phyloP scores from a whole-genome alignment of 768 basidiomycete species.

The Rhodotorula toruloides region DNA sequence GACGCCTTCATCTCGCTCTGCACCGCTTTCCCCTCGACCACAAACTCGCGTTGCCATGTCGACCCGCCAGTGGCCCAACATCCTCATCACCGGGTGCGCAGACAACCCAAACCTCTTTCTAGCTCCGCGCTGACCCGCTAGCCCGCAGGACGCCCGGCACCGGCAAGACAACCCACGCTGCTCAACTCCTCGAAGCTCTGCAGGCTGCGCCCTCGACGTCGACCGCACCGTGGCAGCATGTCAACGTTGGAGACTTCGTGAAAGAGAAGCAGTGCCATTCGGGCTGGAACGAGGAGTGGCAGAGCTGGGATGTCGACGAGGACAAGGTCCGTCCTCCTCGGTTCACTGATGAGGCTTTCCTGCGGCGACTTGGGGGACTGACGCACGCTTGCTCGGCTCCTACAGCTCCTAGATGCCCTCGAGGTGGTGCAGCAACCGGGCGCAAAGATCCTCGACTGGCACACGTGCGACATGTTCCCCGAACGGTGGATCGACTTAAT shows the following conservation, averaged over 20 bases:
- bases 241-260: slow-evolving; percentile 86
- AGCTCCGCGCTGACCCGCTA: background rate
- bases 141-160: slow-evolving; percentile 53
- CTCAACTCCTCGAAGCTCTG: slow-evolving; percentile 60
- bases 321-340: slow-evolving; percentile 72
- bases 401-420: slow-evolving; percentile 78
- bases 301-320: slow-evolving; percentile 87
- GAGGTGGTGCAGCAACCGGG: slow-evolving; percentile 61
- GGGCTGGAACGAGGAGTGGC: slow-evolving; percentile 89
- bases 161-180: slow-evolving; percentile 89
- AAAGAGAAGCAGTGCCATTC: slow-evolving; percentile 76
- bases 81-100: slow-evolving; percentile 70
- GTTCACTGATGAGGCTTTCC: background rate
- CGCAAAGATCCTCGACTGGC: slow-evolving; percentile 87
- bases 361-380: background rate
- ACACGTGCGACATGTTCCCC: slow-evolving; percentile 86
- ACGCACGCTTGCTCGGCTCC: background rate
- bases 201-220: slow-evolving; percentile 52
- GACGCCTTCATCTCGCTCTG: background rate
- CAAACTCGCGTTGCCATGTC: background rate
- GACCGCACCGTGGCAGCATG: slow-evolving; percentile 63
- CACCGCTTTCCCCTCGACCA: background rate
- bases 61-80: slow-evolving; percentile 52
- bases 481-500: slow-evolving; percentile 96
- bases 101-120: background rate